Base-by-base conservation (phyloP, 2,329 filamentous ascomycete genomes). In the Xylariaceae sp. region DNA sequence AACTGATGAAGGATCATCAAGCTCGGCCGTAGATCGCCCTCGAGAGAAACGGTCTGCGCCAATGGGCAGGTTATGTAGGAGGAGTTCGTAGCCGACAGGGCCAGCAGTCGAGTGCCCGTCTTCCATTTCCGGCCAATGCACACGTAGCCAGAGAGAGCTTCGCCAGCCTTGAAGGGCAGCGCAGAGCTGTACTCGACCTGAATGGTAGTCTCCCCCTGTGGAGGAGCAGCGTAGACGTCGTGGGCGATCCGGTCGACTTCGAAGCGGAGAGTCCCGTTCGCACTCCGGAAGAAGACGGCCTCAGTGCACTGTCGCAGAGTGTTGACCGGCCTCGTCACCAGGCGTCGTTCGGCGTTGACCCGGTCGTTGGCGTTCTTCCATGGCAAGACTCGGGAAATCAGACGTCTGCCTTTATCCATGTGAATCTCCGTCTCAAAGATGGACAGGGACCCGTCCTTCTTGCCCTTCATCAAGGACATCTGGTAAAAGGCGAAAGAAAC, bases 331-430 rank as follows among this genome's bases (percentile, higher is more conserved):
- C 57, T 62, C 0, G 66, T 58, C 6, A 76, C 67, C 1, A 71
- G 53, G 5, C 73, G 67, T 6, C 73, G 70, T 1, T 66, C 50
- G 1, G 73, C 67, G 48, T 75, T 76, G 47, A 70, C 60, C 0
- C 71, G 65, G 40, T 72, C 65, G 51, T 75, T 76, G 4, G 63
- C 70, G 1, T 65, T 53, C 41, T 69, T 66, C 62, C 71, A 72
- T 0, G 74, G 72, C 1, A 75, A 19, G 2, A 76, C 62, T 0
- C 74, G 71, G 0, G 74, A 71, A 2, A 76, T 64, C 0, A 73
- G 56, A 0, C 68, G 67, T 3, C 45, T 59, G 1, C 69, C 70
- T 2, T 63, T 52, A 39, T 72, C 64, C 1, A 75, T 60, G 41
- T 74, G 67, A 2, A 76, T 64, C 62, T 76, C 74, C 0, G 64